Percentiles rank a stretch among this genome's conserved stretches.
Evolutionary conservation across 352 stramenopile genomes (phyloP).

Genomic region (Phytophthora pseudosyringae): DNA sequence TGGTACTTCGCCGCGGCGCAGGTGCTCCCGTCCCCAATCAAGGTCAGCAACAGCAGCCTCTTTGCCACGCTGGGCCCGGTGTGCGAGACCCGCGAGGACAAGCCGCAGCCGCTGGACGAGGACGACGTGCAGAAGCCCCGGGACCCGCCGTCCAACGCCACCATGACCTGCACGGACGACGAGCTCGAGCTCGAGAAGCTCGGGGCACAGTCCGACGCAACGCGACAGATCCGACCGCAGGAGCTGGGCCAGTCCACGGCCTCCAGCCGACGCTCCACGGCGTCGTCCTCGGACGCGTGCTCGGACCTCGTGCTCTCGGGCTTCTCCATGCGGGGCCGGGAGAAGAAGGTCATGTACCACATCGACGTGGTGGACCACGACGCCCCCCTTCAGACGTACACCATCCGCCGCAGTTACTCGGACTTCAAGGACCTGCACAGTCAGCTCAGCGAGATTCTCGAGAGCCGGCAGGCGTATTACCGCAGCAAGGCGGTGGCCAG

Average conservation of each 20-base stretch:
- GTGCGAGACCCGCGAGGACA: slow-evolving; percentile 40
- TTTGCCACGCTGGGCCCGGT: slow-evolving; percentile 35
- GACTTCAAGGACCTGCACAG: slow-evolving; percentile 84
- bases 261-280: slow-evolving; percentile 52
- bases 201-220: slow-evolving; percentile 9
- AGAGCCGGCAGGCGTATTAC: slow-evolving; percentile 68
- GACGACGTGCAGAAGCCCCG: slow-evolving; percentile 31
- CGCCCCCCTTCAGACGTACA: slow-evolving; percentile 83
- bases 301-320: slow-evolving; percentile 74
- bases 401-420: slow-evolving; percentile 85
- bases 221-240: slow-evolving; percentile 27
- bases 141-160: slow-evolving; percentile 32
- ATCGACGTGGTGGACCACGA: slow-evolving; percentile 82
- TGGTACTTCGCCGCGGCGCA: slow-evolving; percentile 65
- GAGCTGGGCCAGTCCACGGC: slow-evolving; percentile 30
- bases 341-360: slow-evolving; percentile 91
- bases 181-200: slow-evolving; percentile 44
- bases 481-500: slow-evolving; percentile 37
- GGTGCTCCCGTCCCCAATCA: slow-evolving; percentile 27
- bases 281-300: slow-evolving; percentile 42
- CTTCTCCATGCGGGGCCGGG: slow-evolving; percentile 68
- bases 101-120: slow-evolving; percentile 40
- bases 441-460: slow-evolving; percentile 71
- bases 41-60: slow-evolving; percentile 16
- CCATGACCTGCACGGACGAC: slow-evolving; percentile 40